A percentile compares a stretch with the other conserved stretches of the same genome.
phyloP scores from a whole-genome alignment of 352 stramenopile species.

The Aphanomyces astaci region DNA sequence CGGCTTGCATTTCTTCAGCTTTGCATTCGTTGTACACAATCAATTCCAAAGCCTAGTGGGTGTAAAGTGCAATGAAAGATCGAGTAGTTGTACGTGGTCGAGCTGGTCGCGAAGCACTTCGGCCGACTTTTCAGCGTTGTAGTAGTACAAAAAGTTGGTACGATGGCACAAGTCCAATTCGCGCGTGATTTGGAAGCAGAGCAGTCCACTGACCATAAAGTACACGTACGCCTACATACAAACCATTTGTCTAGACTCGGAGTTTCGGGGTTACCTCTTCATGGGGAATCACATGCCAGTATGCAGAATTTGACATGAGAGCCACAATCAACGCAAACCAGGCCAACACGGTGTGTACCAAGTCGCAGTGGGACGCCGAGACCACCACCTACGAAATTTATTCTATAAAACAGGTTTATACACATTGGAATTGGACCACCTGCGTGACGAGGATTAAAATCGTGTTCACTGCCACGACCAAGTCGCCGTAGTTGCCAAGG shows the following conservation, averaged over 20 bases:
- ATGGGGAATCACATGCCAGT: constrained; percentile 10
- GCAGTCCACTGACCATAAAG: neutral
- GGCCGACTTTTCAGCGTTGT: neutral
- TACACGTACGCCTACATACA: constrained; percentile 14
- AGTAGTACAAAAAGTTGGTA: constrained; percentile 14
- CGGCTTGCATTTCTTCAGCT: constrained; percentile 2
- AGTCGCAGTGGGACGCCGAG: constrained; percentile 2
- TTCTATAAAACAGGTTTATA: too few species aligned
- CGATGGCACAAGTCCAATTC: constrained; percentile 9
- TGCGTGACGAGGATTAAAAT: constrained; percentile 13
- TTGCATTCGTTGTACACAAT: constrained; percentile 14
- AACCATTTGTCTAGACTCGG: too few species aligned
- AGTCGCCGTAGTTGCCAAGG: neutral
- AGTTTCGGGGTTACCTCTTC: neutral
- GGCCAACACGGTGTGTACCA: neutral
- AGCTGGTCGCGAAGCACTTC: constrained; percentile 13
- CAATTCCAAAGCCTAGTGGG: neutral
- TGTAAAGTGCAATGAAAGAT: neutral
- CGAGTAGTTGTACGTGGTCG: neutral
- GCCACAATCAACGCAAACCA: neutral
- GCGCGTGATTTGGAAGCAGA: neutral
- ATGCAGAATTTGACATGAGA: neutral
- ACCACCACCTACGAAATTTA: constrained; percentile 4
- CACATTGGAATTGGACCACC: neutral
- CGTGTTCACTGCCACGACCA: neutral